A percentile compares a stretch with the other conserved stretches of the same genome.
Evolutionary conservation across 2,329 filamentous ascomycete genomes (phyloP).

Genomic region (Leptographium radiaticola): DNA sequence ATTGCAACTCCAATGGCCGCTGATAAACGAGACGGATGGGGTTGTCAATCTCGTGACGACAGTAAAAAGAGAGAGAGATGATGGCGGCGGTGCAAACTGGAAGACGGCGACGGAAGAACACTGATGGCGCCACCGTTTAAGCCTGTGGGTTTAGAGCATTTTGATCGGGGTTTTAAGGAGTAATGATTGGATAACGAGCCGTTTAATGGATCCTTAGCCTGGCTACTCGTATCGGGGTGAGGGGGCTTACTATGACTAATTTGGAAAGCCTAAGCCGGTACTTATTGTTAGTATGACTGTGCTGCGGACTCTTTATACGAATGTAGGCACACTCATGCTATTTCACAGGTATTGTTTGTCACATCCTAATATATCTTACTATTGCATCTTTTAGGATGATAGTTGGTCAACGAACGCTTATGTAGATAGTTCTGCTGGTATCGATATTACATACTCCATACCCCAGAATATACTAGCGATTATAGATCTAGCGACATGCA

Average conservation of each 20-base stretch:
- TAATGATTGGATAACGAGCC: background rate
- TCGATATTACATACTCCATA: too few relatives aligned
- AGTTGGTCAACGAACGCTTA: too few relatives aligned
- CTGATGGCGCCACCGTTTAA: background rate
- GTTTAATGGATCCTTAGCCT: background rate
- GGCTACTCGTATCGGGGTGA: background rate
- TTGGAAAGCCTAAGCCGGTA: too few relatives aligned
- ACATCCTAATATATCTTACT: too few relatives aligned
- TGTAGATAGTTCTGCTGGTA: too few relatives aligned
- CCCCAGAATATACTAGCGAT: conserved; percentile 5
- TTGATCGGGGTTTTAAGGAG: background rate
- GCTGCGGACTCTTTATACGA: too few relatives aligned
- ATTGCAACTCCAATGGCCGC: too few relatives aligned
- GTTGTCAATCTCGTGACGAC: background rate
- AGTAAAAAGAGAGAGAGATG: background rate
- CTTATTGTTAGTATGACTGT: too few relatives aligned
- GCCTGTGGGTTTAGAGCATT: background rate
- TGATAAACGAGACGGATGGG: background rate
- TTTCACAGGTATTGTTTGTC: too few relatives aligned
- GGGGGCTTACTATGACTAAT: too few relatives aligned
- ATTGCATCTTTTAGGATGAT: too few relatives aligned
- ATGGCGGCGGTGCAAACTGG: background rate
- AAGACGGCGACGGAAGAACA: background rate
- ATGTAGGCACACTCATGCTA: too few relatives aligned
- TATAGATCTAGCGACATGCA: conserved; percentile 7